Evolutionary conservation across 2,329 filamentous ascomycete genomes (phyloP).

Genomic region (Aspergillus sp.): DNA sequence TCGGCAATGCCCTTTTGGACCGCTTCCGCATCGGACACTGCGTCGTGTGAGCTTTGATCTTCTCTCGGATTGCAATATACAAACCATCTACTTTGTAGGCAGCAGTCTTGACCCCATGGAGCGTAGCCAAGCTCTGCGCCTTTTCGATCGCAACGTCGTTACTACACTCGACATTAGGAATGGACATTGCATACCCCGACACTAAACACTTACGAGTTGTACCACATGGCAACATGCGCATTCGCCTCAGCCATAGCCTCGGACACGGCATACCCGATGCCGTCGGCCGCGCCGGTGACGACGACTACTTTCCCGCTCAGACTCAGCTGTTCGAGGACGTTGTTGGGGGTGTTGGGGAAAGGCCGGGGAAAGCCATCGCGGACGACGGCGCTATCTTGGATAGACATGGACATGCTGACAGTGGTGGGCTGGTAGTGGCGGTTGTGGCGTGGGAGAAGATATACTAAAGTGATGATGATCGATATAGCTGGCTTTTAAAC

Average conservation of each 20-base stretch:
- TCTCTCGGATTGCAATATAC: background rate
- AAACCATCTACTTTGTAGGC: conserved; percentile 46
- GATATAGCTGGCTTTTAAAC: background rate
- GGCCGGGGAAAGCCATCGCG: conserved; percentile 39
- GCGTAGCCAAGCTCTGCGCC: conserved; percentile 31
- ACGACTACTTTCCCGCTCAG: conserved; percentile 41
- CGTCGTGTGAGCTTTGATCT: background rate
- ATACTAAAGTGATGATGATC: background rate
- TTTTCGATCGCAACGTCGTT: conserved; percentile 37
- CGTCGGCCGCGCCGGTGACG: conserved; percentile 49
- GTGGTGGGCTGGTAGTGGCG: background rate
- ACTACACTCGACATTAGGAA: conserved; percentile 12
- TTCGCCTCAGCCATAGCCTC: conserved; percentile 50
- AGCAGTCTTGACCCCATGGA: conserved; percentile 36
- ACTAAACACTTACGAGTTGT: conserved; percentile 32
- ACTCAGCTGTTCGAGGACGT: conserved; percentile 47
- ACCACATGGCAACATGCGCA: conserved; percentile 43
- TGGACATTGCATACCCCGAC: too few relatives aligned
- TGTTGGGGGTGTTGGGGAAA: conserved; percentile 40
- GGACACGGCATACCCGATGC: conserved; percentile 46
- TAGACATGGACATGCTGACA: conserved; percentile 42
- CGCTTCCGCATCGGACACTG: conserved; percentile 43
- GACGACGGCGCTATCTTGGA: conserved; percentile 27
- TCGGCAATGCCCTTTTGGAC: conserved; percentile 35
- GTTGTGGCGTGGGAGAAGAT: background rate